Percentiles rank a stretch among this genome's conserved stretches.
These are phyloP conservation scores for Cadophora gregata DNA, from an alignment of 2,329 filamentous ascomycete genomes.

Conservation along the genomic window DNA sequence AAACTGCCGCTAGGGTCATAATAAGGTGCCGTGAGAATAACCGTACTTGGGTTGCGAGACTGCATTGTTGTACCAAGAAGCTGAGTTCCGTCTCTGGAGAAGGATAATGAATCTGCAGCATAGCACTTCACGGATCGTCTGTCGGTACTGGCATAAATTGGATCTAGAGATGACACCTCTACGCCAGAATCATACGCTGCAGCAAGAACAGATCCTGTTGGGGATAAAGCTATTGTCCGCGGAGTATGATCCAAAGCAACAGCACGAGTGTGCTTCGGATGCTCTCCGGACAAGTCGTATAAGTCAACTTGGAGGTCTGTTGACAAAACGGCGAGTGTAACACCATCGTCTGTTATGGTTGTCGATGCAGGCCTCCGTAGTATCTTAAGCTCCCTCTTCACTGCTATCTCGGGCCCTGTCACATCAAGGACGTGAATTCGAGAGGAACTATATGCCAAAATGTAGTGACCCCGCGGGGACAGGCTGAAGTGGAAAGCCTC, in stretches of 20 bases:
- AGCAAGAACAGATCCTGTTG: constrained; percentile 80
- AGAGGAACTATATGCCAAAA: constrained; percentile 85
- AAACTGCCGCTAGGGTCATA: constrained; percentile 74
- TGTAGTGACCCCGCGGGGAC: constrained; percentile 74
- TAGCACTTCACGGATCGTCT: constrained; percentile 80
- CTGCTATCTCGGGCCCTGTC: constrained; percentile 61
- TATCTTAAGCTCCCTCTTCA: constrained; percentile 81
- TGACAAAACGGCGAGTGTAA: constrained; percentile 78
- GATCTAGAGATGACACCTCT: constrained; percentile 78
- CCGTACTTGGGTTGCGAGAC: constrained; percentile 69
- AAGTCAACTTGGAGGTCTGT: constrained; percentile 84
- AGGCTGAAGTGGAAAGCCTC: constrained; percentile 86
- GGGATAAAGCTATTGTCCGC: constrained; percentile 79
- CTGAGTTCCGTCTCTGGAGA: constrained; percentile 80
- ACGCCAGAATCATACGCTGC: constrained; percentile 89
- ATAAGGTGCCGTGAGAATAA: constrained; percentile 80
- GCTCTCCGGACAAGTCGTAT: constrained; percentile 71
- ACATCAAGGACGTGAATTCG: constrained; percentile 81
- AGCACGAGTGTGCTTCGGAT: constrained; percentile 74
- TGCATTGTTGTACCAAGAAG: constrained; percentile 76
- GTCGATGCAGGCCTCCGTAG: constrained; percentile 75
- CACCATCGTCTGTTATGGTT: constrained; percentile 80
- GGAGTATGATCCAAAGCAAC: constrained; percentile 81
- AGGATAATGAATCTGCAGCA: constrained; percentile 73
- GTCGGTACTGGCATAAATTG: constrained; percentile 67